These are phyloP conservation scores for Carex sylvatica DNA, from an alignment of 202 grass and related monocot species.

Conservation along the genomic window DNA sequence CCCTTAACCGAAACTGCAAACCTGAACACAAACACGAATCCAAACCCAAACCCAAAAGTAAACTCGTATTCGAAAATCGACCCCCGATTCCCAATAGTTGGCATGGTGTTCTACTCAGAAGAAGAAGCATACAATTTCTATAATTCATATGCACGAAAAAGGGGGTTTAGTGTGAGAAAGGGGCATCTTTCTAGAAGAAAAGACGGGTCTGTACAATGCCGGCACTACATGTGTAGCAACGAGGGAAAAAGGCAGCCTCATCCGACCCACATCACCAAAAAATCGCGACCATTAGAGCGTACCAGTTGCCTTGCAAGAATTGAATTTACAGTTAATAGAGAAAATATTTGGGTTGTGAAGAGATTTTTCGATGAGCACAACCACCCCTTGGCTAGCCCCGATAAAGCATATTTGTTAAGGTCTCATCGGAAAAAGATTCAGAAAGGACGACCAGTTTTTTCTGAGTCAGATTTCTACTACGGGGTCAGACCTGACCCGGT, in stretches of 20 bases:
- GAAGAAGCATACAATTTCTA: slow-evolving; percentile 46
- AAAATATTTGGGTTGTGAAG: slow-evolving; percentile 39
- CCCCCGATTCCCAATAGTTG: slow-evolving; percentile 26
- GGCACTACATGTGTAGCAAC: slow-evolving; percentile 47
- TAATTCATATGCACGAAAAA: slow-evolving; percentile 41
- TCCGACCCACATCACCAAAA: slow-evolving; percentile 36
- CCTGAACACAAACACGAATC: neutral
- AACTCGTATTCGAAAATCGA: slow-evolving; percentile 13
- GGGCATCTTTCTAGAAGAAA: slow-evolving; percentile 54
- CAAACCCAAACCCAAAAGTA: neutral
- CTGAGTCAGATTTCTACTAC: slow-evolving; percentile 37
- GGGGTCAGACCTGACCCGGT: slow-evolving; percentile 22
- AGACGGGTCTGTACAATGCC: slow-evolving; percentile 35
- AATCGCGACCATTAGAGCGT: slow-evolving; percentile 41
- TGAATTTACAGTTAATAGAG: slow-evolving; percentile 39
- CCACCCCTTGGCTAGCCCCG: slow-evolving; percentile 33
- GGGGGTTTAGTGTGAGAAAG: slow-evolving; percentile 45
- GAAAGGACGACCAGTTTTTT: slow-evolving; percentile 28
- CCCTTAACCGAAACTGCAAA: neutral
- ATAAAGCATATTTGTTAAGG: slow-evolving; percentile 39
- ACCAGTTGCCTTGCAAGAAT: slow-evolving; percentile 43
- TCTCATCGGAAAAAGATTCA: slow-evolving; percentile 41
- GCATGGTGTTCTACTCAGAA: slow-evolving; percentile 39
- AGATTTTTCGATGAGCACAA: slow-evolving; percentile 45
- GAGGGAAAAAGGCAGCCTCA: slow-evolving; percentile 39